Conservation (phyloP, 768 basidiomycete species). For the Agrocybe pediades region DNA sequence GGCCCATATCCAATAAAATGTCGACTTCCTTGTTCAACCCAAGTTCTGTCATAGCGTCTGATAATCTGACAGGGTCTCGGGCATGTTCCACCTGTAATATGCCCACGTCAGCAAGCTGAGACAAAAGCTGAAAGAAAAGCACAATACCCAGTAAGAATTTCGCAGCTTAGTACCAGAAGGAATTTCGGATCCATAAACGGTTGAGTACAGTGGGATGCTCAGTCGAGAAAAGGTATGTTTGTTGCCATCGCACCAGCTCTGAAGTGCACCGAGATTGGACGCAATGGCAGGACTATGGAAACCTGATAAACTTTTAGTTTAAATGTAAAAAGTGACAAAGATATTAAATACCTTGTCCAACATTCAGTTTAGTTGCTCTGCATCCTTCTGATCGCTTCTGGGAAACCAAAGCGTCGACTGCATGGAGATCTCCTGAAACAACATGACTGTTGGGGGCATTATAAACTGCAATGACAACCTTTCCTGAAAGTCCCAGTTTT, state of each 20-base stretch:
- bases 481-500: conserved; percentile 11
- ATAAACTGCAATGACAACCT: conserved; percentile 24
- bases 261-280: conserved; percentile 15
- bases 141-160: conserved; percentile 24
- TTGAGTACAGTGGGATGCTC: conserved; percentile 24
- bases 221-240: conserved; percentile 4
- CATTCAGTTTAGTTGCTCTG: conserved; percentile 20
- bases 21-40: conserved; percentile 10
- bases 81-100: conserved; percentile 27
- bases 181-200: conserved; percentile 17
- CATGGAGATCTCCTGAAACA: conserved; percentile 24
- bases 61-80: conserved; percentile 27
- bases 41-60: conserved; percentile 12
- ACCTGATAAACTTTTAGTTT: conserved; percentile 11
- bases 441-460: conserved; percentile 22
- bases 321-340: not conserved
- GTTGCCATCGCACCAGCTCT: conserved; percentile 20
- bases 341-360: conserved; percentile 23
- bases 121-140: not conserved
- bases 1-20: conserved; percentile 28
- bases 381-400: conserved; percentile 16
- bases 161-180: conserved; percentile 6
- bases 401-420: conserved; percentile 16
- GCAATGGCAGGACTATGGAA: conserved; percentile 32
- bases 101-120: not conserved